Evolutionary conservation across 2,329 filamentous ascomycete genomes (phyloP), one percentile per base, ranked within the genome.

Genomic region (Botryotinia narcissicola): DNA sequence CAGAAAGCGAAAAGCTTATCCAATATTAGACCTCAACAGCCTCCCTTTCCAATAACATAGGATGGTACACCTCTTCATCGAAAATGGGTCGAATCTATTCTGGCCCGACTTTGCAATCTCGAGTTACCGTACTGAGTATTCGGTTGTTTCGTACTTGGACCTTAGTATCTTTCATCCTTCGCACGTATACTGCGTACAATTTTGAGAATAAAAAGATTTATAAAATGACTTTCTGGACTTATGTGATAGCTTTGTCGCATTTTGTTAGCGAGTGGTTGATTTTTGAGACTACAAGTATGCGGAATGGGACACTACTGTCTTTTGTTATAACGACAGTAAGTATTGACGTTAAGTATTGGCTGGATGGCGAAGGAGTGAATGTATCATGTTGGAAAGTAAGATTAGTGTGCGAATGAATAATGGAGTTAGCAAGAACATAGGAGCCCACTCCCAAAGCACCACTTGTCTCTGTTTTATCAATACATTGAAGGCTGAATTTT

Each of bases 61-160:
- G 25, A 22, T 60, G 67, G 25, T 60, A 42, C 20, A n/a, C 35
- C 35, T 70, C 48, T 5, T 14, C 25, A 20, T 22, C 5, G 4
- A 60, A 29, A 29, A 60, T 40, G 29, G 9, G 25, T 10, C 20
- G 25, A 29, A 32, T 5, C 1, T 60, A 25, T 25, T 25, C 48
- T 18, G 35, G 35, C 25, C 35, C 66, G 20, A 35, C 4, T 22
- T 40, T 14, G 66, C 25, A 29, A 16, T 22, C 32, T 32, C 29
- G 40, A n/a, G 32, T n/a, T 51, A 63, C 42, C 4, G 8, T 35
- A 97, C 83, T 97, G 96, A 89, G 88, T 9, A 92, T 92, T 78
- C 88, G 90, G 75, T 89, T 88, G 8, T 92, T 92, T 78, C 90
- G 89, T 62, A 92, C 90, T 62, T 92, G 90, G 90, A 92, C 90